Conservation (phyloP, 1,139 yeast genomes). For the Diutina neorugosa region DNA sequence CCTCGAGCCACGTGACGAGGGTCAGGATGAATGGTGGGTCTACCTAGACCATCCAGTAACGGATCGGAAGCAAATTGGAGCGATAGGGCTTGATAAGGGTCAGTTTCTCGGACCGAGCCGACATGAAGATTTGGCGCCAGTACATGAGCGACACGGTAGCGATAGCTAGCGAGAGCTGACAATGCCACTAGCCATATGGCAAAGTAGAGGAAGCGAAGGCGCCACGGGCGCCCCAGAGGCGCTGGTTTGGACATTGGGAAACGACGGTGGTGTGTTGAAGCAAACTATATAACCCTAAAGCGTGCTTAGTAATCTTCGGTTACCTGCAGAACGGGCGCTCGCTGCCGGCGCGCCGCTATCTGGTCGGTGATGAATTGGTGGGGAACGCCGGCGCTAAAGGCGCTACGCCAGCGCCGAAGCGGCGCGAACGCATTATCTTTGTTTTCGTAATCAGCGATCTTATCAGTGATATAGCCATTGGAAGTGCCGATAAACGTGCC, state of each 20-base stretch:
- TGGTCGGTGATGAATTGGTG: not conserved
- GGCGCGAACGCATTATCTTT: not conserved
- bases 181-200: not conserved
- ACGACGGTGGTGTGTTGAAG: too few relatives aligned
- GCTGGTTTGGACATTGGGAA: not conserved
- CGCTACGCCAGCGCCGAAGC: not conserved
- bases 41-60: slow-evolving; percentile 18
- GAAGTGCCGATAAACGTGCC: not conserved
- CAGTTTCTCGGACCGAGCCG: not conserved
- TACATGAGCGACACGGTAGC: not conserved
- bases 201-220: not conserved
- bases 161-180: not conserved
- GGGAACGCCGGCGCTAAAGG: not conserved
- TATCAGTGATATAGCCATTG: not conserved
- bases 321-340: not conserved
- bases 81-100: not conserved
- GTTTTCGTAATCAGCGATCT: not conserved
- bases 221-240: not conserved
- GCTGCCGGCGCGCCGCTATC: not conserved
- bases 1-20: slow-evolving; percentile 19
- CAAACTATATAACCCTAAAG: not conserved
- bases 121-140: not conserved
- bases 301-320: not conserved
- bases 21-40: slow-evolving; percentile 24
- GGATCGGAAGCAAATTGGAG: slow-evolving; percentile 12